These are phyloP conservation scores for Colletotrichum kahawae DNA, from an alignment of 2,329 filamentous ascomycete genomes.

Conservation along the genomic window DNA sequence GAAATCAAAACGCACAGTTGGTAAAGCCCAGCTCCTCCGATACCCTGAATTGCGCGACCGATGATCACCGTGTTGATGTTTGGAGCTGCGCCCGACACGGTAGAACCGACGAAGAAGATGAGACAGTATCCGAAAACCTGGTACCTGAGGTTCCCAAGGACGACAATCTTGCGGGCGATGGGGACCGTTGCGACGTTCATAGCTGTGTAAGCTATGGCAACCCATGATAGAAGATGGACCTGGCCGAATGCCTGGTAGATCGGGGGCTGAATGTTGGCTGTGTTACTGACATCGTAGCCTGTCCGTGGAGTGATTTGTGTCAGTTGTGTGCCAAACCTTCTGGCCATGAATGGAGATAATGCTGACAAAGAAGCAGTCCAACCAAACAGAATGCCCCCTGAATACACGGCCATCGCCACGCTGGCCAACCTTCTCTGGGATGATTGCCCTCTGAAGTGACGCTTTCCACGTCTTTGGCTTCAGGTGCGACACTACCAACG, in stretches of 20 bases:
- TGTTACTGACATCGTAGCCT: slow-evolving; percentile 49
- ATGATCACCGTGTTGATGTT: slow-evolving; percentile 34
- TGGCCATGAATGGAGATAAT: neutral
- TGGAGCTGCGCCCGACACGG: slow-evolving; percentile 32
- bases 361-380: slow-evolving; percentile 9
- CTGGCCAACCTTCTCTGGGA: neutral
- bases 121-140: slow-evolving; percentile 29
- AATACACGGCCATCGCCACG: slow-evolving; percentile 7
- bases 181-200: slow-evolving; percentile 38
- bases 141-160: slow-evolving; percentile 35
- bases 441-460: neutral
- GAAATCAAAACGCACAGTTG: slow-evolving; percentile 29
- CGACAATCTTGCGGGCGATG: slow-evolving; percentile 36
- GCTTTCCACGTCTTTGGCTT: neutral
- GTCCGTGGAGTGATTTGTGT: neutral
- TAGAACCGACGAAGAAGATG: slow-evolving; percentile 32
- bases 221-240: slow-evolving; percentile 43
- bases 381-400: neutral
- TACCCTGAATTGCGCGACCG: slow-evolving; percentile 35
- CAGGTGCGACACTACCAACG: neutral
- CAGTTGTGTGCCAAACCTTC: neutral
- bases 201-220: slow-evolving; percentile 39
- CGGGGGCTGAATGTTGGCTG: slow-evolving; percentile 60
- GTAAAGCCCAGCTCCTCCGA: slow-evolving; percentile 34
- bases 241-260: slow-evolving; percentile 56